Evolutionary conservation across 306 rosid species (phyloP), one percentile per base, ranked within the genome.

Genomic region (Trifolium dubium): DNA sequence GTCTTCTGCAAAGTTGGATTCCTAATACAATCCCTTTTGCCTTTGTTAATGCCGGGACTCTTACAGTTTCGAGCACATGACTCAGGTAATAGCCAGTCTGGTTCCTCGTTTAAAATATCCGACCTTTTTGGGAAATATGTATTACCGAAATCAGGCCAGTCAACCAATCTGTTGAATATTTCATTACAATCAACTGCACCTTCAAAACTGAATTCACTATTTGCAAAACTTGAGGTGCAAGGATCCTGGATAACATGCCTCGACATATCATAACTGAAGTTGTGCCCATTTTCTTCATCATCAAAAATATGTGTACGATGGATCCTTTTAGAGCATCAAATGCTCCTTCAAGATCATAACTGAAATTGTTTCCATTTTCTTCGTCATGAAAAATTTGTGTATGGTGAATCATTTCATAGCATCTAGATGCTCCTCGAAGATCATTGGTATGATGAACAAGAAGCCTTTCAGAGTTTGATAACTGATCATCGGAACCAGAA

Each of bases 31-130:
- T 80, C 79, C 55, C 35, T 81, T 71, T 62, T 82, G 50, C 74
- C 82, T 54, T 77, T 59, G 53, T 76, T 17, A 43, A 59, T 80
- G 47, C 66, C 60, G 77, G 49, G 55, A 67, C 70, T 63, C 64
- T 19, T 49, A 55, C 74, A 82, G 78, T 77, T 77, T 81, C 34
- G 73, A 77, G 77, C 59, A 77, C 13, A 31, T 51, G 74, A 75
- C 43, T 69, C 55, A 66, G 75, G 62, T 75, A 67, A 67, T 55
- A 78, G 78, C 83, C 85, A 79, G 41, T 64, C 76, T 23, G 77
- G 77, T 75, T 79, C 85, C 67, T 81, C 58, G 10, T 74, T 74
- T 28, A 64, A 81, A 78, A 76, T 66, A 82, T 84, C 81, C 23
- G 70, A 30, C 81, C 62, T n/a, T 65, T 49, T 70, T 59, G 76